Base-by-base conservation (phyloP, 306 rosid genomes). In the Luffa aegyptiaca region DNA sequence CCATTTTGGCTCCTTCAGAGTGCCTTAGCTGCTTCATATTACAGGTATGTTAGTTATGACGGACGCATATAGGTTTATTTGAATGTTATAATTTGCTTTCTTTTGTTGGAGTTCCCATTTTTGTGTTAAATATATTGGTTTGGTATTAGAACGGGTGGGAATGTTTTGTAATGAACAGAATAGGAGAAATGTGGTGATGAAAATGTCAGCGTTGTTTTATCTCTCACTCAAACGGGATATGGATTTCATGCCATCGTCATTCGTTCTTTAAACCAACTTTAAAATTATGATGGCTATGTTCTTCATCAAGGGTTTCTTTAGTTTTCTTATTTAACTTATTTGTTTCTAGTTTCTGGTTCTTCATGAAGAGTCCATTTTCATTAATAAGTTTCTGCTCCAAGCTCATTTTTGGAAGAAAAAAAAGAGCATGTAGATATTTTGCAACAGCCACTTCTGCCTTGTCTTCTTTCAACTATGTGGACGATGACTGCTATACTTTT, bases 291-390 rank as follows among this genome's bases (percentile, higher is more conserved):
- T 66, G 74, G 0, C 49, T 17, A 37, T 66, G 73, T 39, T 17
- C 49, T 66, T 66, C 49, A 39, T 18, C 6, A 1, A 36, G 16
- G 8, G 51, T 18, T 39, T 66, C 71, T n/a, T 39, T 37, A 66
- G 21, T 73, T 73, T 73, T 13, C 78, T 74, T 31, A 74, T 26
- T 13, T 48, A 16, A 45, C 44, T 74, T 18, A 1, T 74, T 74
- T 74, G 33, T 44, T 74, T 33, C 9, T 74, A 76, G 80, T 76
- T 56, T 58, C 68, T 11, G 80, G 52, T 58, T 31, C 68, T 84
- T 84, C n/a, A 84, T 84, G 87, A 81, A 18, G 82, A 57, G 75
- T 79, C 58, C 68, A 33, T 63, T 77, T 33, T 78, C 79, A 16
- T 62, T 72, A 10, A 61, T 45, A 55, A 77, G 76, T 35, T 26